Evolutionary conservation across 768 basidiomycete genomes (phyloP).

Genomic region (Russula sp.): DNA sequence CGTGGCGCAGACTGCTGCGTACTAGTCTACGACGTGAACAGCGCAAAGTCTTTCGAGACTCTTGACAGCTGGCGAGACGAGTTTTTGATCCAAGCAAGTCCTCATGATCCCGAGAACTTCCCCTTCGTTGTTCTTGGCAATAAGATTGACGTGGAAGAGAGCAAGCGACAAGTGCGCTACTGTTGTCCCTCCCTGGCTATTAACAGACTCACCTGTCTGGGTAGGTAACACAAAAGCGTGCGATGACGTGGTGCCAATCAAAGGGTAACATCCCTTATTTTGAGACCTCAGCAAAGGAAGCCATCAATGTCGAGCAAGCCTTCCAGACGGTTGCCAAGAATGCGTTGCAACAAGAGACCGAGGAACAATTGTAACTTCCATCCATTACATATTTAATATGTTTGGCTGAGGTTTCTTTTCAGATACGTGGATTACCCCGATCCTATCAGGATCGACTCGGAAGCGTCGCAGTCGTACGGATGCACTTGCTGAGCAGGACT

Average conservation of each 20-base stretch:
- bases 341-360: conserved; percentile 93
- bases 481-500: conserved; percentile 69
- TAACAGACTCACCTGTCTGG: background rate
- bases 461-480: conserved; percentile 83
- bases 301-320: conserved; percentile 99
- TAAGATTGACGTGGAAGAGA: conserved; percentile 99
- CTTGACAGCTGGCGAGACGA: conserved; percentile 99
- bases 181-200: background rate
- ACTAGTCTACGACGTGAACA: conserved; percentile 98
- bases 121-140: conserved; percentile 99
- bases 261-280: conserved; percentile 99
- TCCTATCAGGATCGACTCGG: conserved; percentile 93
- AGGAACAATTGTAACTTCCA: conserved; percentile 78
- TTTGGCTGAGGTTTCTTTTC: conserved; percentile 21
- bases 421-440: conserved; percentile 99
- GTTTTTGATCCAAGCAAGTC: conserved; percentile 97
- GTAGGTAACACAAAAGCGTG: conserved; percentile 97
- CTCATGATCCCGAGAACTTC: conserved; percentile 99
- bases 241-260: conserved; percentile 99
- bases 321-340: conserved; percentile 99
- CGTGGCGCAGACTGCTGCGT: conserved; percentile 99
- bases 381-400: conserved; percentile 13
- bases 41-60: conserved; percentile 96
- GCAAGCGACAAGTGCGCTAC: conserved; percentile 79
- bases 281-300: conserved; percentile 99